Base-by-base conservation (phyloP, 164 flowering plant species). In the Platanus orientalis region DNA sequence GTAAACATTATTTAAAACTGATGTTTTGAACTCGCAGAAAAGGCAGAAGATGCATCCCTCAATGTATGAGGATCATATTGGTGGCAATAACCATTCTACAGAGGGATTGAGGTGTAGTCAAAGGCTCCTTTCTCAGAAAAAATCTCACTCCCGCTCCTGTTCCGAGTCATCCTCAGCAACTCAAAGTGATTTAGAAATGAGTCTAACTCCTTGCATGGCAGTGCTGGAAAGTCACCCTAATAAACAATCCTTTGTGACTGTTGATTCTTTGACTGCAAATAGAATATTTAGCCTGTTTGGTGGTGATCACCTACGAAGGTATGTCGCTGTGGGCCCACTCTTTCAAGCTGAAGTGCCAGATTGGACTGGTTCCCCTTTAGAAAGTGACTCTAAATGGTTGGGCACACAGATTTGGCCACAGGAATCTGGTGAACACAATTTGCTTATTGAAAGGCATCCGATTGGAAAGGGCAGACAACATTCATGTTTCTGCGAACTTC, bases 401-500 rank as follows among this genome's bases (percentile, higher is more conserved):
- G 96, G 96, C 4, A 72, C 75, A 12, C 76, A 61, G 57, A 40
- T 78, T 42, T 94, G 99, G 99, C 96, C 99, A 13, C 50, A 65
- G 36, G 75, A 63, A 2, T 74, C 64, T 16, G 19, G 16, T 9
- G 74, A 73, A 20, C 39, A 29, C 6, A 70, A 39, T 30, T 30
- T 24, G 21, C 60, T 82, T 5, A 67, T 76, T 57, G 89, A 81
- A 69, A 68, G 75, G 56, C 80, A 82, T 48, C 85, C 71, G 4
- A 81, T 83, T 70, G 96, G 96, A 17, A 89, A 79, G 64, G 96
- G 96, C 68, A 84, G 97, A 56, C 78, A 76, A 36, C 83, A 84
- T 53, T 64, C 71, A 2, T 91, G 97, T 71, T 83, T 79, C 49
- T 91, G 99, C 70, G 63, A 64, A 24, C 44, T 62, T 30, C 80